Evolutionary conservation across 2,329 filamentous ascomycete species (phyloP).

Genomic region (Karstenula rhodostoma): DNA sequence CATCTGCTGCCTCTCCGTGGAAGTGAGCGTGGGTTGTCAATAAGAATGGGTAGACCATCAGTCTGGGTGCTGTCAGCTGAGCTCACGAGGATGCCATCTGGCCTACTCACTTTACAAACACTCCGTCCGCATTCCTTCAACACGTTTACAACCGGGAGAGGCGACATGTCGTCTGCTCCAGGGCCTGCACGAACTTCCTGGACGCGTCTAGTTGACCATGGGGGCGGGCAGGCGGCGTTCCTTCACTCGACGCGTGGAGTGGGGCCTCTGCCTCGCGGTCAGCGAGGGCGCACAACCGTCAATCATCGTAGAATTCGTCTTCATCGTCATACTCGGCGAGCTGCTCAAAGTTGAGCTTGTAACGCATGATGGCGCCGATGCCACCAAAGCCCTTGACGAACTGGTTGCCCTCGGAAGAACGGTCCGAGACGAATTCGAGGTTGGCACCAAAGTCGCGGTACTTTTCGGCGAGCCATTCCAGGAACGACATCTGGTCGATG

Average conservation of each 20-base stretch:
- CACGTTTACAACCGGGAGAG: slow-evolving; percentile 52
- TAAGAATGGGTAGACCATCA: slow-evolving; percentile 49
- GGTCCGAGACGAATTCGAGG: slow-evolving; percentile 96
- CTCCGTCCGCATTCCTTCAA: slow-evolving; percentile 44
- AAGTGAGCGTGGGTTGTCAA: slow-evolving; percentile 46
- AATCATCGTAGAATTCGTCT: slow-evolving; percentile 91
- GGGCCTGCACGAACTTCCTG: slow-evolving; percentile 37
- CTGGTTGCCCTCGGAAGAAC: slow-evolving; percentile 97
- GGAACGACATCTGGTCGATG: slow-evolving; percentile 84
- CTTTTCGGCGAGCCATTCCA: slow-evolving; percentile 99
- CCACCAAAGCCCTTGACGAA: slow-evolving; percentile 99
- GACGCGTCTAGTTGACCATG: slow-evolving; percentile 45
- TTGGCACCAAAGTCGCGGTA: slow-evolving; percentile 98
- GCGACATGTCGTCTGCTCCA: slow-evolving; percentile 44
- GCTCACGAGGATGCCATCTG: not conserved
- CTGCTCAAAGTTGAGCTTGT: slow-evolving; percentile 99
- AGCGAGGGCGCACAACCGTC: slow-evolving; percentile 89
- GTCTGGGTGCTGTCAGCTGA: slow-evolving; percentile 28
- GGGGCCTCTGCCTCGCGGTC: slow-evolving; percentile 83
- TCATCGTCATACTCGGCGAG: slow-evolving; percentile 88
- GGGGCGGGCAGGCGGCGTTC: slow-evolving; percentile 60
- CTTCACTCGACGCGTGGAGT: slow-evolving; percentile 61
- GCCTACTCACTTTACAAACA: slow-evolving; percentile 43
- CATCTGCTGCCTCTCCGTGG: slow-evolving; percentile 44
- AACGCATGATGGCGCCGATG: slow-evolving; percentile 94